Conservation (phyloP, 139 green algal genomes). For the Eudorina sp. region DNA sequence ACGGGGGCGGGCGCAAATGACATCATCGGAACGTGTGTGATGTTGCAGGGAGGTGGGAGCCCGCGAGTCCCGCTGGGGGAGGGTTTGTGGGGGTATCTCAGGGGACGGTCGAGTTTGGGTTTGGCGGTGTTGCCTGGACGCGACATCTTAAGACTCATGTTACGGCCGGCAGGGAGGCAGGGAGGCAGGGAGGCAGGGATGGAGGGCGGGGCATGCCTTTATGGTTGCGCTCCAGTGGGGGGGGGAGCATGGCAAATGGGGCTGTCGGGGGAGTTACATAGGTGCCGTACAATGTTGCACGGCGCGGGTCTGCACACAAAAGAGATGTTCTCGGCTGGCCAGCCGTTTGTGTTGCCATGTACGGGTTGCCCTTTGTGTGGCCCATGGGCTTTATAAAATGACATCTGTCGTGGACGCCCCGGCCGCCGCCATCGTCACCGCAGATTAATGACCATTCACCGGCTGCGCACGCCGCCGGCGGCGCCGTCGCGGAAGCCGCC, state of each 20-base stretch:
- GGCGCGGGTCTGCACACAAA: too few relatives aligned
- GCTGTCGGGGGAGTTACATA: too few relatives aligned
- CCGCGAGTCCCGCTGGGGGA: too few relatives aligned
- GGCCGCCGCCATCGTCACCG: neutral
- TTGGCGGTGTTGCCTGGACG: neutral
- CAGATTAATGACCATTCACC: slow-evolving; percentile 17
- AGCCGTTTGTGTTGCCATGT: neutral
- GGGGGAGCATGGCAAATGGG: too few relatives aligned
- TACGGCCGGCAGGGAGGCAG: neutral
- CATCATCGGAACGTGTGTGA: too few relatives aligned
- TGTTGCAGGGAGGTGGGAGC: too few relatives aligned
- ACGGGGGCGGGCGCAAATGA: neutral
- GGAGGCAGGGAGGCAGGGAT: neutral
- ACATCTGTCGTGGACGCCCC: neutral
- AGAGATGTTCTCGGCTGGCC: too few relatives aligned
- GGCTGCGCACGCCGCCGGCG: neutral
- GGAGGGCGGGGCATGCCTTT: neutral
- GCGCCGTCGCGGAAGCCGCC: neutral
- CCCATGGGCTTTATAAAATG: neutral
- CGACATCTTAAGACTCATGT: too few relatives aligned
- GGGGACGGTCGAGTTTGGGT: neutral
- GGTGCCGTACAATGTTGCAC: too few relatives aligned
- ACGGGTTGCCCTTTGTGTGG: neutral
- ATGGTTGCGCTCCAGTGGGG: too few relatives aligned
- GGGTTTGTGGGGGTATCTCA: too few relatives aligned